Base-by-base conservation (phyloP, 2,329 filamentous ascomycete species). In the Cercospora sp. region DNA sequence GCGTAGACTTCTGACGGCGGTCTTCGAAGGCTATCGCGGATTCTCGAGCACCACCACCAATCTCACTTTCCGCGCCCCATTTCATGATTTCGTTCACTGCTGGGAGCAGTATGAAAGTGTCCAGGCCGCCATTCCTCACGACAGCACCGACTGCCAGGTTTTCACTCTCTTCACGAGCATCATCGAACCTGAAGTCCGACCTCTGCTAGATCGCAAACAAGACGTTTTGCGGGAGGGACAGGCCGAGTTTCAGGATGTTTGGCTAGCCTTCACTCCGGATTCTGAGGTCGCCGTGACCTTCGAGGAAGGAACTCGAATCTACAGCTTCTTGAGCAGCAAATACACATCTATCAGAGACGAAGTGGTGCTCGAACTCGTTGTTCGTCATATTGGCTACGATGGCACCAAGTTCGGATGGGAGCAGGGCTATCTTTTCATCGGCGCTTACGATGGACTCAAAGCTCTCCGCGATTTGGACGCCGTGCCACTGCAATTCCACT, bases 21-120 rank as follows among this genome's bases (percentile, higher is more conserved):
- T 90, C 7, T 81, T 90, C 24, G 78, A 82, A 1, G 85, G 82
- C 8, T 90, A 90, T 67, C 86, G 87, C 0, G 76, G 77, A 6
- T 71, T 81, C 30, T 77, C 73, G 9, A 76, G 76, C 6, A 72
- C 72, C 34, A 69, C 80, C 34, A 74, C 78, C 59, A 67, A 74
- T 12, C 67, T 80, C 12, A 76, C 72, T 2, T 79, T 80, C 68
- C 71, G 71, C 1, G 72, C 69, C 5, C 79, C 79, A 2, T 80
- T 81, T 66, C 69, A 74, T 6, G 74, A 75, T 2, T 80, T 81
- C 69, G 76, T 79, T 51, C 75, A 80, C 69, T 73, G 78, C 8
- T 80, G 78, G 78, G 67, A 70, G 3, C 66, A 66, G 13, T 75
- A 79, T 61, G 59, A 73, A 6, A 74, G 76, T 30, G 65, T 65